Evolutionary conservation across 2,329 filamentous ascomycete genomes (phyloP), one percentile per base, ranked within the genome.

Genomic region (Aureobasidium uvarum): DNA sequence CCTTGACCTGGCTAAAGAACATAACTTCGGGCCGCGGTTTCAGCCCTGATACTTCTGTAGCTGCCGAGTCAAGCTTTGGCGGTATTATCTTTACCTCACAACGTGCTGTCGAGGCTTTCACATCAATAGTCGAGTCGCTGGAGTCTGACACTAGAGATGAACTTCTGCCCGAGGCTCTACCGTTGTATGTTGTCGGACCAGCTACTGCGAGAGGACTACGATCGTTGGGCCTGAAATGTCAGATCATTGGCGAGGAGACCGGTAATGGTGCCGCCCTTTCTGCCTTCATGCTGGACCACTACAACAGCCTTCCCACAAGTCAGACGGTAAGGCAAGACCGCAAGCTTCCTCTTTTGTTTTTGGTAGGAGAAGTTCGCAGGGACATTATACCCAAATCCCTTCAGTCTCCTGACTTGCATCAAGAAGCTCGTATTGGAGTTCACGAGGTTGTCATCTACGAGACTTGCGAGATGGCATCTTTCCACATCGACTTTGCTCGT

Each of bases 331-430:
- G 74, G 5, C 69, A 74, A n/a, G 72, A 71, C 8, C 55, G 64
- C 16, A 86, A 86, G 71, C 86, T 83, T 0, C 84, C 89, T 0
- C 76, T 98, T 5, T 79, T 98, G 0, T 99, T 98, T 75, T 84
- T 96, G 16, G 92, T 96, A 0, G 95, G 95, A 23, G 94, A 97
- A 74, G 90, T 93, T 74, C 85, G 92, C 64, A 82, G 95, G 51
- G 95, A 98, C 74, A 86, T 96, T 69, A 96, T 99, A 68, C 93
- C 95, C 1, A 90, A 85, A 71, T 91, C 86, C 1, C 79, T 98
- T 43, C 90, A 87, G 81, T 83, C 85, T 45, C 73, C 79, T 0
- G 71, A 74, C 0, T 77, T 92, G 10, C 76, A 83, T 0, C 68
- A 74, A 0, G 73, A 79, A 16, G 76, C 77, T 62, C 80, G 84